A percentile compares a stretch with the other conserved stretches of the same genome.
Conservation (phyloP, 495 filamentous ascomycete genomes). For the Penicillium malachiteum region DNA sequence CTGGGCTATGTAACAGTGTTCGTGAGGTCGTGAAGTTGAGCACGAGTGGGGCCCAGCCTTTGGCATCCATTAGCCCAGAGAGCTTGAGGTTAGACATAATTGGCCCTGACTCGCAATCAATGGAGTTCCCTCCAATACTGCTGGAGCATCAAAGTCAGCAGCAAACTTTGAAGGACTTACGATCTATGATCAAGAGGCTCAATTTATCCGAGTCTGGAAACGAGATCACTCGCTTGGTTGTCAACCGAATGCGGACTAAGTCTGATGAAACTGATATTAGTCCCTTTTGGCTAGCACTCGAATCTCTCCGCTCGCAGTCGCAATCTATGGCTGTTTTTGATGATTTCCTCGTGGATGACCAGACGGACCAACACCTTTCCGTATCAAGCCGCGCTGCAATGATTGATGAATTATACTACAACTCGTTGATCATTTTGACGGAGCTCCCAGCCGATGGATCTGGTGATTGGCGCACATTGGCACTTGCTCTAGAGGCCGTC, state of each 20-base stretch:
- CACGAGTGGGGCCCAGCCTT: conserved; percentile 26
- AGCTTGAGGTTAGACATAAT: conserved; percentile 28
- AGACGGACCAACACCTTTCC: conserved; percentile 31
- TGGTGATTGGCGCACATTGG: conserved; percentile 67
- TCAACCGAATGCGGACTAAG: conserved; percentile 56
- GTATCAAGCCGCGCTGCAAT: conserved; percentile 51
- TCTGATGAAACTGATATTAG: conserved; percentile 59
- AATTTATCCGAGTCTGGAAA: conserved; percentile 40
- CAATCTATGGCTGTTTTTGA: conserved; percentile 55
- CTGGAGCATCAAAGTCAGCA: conserved; percentile 65
- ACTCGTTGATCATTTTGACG: conserved; percentile 65
- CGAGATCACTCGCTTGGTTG: conserved; percentile 54
- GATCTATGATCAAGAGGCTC: conserved; percentile 41
- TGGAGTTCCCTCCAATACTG: conserved; percentile 48
- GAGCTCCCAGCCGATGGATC: conserved; percentile 46
- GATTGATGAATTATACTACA: conserved; percentile 77
- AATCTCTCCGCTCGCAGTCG: conserved; percentile 58
- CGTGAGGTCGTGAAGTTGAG: conserved; percentile 35
- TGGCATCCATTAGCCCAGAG: conserved; percentile 15
- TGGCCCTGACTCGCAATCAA: conserved; percentile 17
- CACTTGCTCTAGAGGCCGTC: conserved; percentile 71
- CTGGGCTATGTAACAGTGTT: conserved; percentile 49
- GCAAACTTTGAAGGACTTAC: conserved; percentile 53
- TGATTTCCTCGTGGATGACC: conserved; percentile 57
- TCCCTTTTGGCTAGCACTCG: conserved; percentile 79